A percentile compares a stretch with the other conserved stretches of the same genome.
phyloP scores from a whole-genome alignment of 805 yeast genomes.

The Pachysolen tannophilus region DNA sequence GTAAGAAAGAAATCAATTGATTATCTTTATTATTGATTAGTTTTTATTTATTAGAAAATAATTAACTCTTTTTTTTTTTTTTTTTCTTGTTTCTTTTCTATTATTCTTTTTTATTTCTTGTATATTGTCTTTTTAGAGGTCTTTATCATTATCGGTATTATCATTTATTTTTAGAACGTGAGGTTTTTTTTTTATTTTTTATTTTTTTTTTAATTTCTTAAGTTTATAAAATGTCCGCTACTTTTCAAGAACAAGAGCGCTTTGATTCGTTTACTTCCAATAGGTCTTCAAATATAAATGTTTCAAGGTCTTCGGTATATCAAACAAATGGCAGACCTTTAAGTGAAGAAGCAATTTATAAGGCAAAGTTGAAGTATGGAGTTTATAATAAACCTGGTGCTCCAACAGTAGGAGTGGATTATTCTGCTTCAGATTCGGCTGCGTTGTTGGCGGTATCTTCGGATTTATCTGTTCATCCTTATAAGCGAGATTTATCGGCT shows the following conservation, averaged over 20 bases:
- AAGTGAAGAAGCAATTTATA: slow-evolving; percentile 67
- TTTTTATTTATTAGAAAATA: no score
- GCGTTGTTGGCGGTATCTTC: slow-evolving; percentile 67
- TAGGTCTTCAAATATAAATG: slow-evolving; percentile 8
- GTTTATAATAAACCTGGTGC: slow-evolving; percentile 45
- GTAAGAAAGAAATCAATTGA: no score
- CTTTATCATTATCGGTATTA: no score
- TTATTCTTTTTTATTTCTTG: no score
- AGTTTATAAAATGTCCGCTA: slow-evolving; percentile 5
- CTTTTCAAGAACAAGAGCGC: slow-evolving; percentile 4
- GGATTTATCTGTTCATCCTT: slow-evolving; percentile 56
- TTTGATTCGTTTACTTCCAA: slow-evolving; percentile 7
- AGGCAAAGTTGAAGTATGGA: slow-evolving; percentile 66
- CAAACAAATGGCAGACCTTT: slow-evolving; percentile 65
- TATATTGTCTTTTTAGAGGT: no score
- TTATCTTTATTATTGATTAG: no score
- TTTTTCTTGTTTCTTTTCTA: no score
- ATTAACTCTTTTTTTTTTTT: no score
- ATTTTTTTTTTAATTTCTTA: no score
- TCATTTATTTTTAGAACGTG: no score
- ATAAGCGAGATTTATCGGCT: slow-evolving; percentile 49
- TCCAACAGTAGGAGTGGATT: slow-evolving; percentile 52
- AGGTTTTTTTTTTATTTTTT: no score
- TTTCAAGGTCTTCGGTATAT: slow-evolving; percentile 37
- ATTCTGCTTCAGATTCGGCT: slow-evolving; percentile 67